These are phyloP conservation scores for Pseudogymnoascus sp. DNA, from an alignment of 2,329 filamentous ascomycete species.

Conservation along the genomic window DNA sequence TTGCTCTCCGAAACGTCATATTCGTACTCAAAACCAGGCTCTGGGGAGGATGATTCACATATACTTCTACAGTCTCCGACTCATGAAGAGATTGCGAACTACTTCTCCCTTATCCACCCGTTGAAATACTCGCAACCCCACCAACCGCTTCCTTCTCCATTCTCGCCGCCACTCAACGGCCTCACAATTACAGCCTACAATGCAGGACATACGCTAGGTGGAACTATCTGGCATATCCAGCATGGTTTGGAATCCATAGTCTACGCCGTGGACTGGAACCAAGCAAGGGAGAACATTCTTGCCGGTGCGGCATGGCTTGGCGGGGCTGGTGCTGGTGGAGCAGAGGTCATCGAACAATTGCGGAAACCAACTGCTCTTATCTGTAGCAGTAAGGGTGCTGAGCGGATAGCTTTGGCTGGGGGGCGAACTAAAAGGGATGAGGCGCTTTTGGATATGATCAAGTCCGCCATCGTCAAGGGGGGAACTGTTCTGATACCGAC, in stretches of 20 bases:
- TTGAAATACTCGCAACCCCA: constrained; percentile 97
- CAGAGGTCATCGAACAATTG: constrained; percentile 87
- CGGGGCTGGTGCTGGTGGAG: constrained; percentile 67
- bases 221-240: constrained; percentile 98
- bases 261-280: constrained; percentile 97
- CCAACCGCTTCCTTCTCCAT: constrained; percentile 77
- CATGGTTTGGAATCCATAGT: constrained; percentile 95
- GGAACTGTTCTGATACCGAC: constrained; percentile 90
- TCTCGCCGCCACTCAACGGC: constrained; percentile 80
- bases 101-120: constrained; percentile 83
- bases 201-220: constrained; percentile 88
- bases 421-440: constrained; percentile 79
- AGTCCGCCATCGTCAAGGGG: constrained; percentile 65
- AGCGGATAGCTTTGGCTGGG: constrained; percentile 60
- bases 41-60: constrained; percentile 40
- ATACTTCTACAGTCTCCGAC: constrained; percentile 63
- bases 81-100: constrained; percentile 79
- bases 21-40: constrained; percentile 43
- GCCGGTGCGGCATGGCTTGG: constrained; percentile 91
- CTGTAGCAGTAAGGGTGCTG: constrained; percentile 77
- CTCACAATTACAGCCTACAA: constrained; percentile 95
- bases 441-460: constrained; percentile 74
- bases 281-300: constrained; percentile 90
- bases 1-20: constrained; percentile 61
- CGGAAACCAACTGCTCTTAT: constrained; percentile 89